phyloP scores from a whole-genome alignment of 768 basidiomycete genomes.

The Auriscalpium orientale region DNA sequence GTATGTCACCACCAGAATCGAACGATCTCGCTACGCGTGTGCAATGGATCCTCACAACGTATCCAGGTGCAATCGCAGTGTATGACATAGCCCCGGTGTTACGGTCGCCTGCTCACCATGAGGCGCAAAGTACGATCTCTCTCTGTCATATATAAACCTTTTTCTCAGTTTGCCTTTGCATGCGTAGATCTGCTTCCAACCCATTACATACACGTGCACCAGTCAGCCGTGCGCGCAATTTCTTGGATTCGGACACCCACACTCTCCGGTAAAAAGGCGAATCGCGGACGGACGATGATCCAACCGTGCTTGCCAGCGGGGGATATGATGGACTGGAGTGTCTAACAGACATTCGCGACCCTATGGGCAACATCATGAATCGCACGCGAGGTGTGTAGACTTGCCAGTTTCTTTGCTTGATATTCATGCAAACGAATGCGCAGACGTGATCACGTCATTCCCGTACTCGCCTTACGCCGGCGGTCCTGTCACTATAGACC shows the following conservation, averaged over 20 bases:
- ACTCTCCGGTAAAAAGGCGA: conserved; percentile 38
- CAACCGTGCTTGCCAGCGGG: conserved; percentile 66
- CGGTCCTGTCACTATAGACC: conserved; percentile 71
- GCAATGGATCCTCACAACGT: not conserved
- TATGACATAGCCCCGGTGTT: conserved; percentile 37
- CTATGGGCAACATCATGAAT: conserved; percentile 59
- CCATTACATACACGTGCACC: conserved; percentile 67
- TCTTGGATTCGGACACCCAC: conserved; percentile 70
- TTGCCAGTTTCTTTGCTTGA: not conserved
- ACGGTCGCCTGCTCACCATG: no score
- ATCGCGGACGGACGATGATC: conserved; percentile 43
- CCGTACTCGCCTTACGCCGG: conserved; percentile 62
- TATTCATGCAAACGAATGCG: not conserved
- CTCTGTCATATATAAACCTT: no score
- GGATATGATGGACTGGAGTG: conserved; percentile 77
- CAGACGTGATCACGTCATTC: conserved; percentile 67
- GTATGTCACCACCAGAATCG: conserved; percentile 28
- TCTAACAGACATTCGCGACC: conserved; percentile 71
- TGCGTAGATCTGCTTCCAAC: conserved; percentile 47
- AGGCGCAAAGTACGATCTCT: not conserved
- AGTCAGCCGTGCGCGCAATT: conserved; percentile 71
- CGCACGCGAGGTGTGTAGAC: conserved; percentile 59
- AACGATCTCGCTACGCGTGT: not conserved
- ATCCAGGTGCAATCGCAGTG: conserved; percentile 45
- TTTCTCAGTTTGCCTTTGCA: no score